Evolutionary conservation across 768 basidiomycete species (phyloP).

Genomic region (Mycena polygramma): DNA sequence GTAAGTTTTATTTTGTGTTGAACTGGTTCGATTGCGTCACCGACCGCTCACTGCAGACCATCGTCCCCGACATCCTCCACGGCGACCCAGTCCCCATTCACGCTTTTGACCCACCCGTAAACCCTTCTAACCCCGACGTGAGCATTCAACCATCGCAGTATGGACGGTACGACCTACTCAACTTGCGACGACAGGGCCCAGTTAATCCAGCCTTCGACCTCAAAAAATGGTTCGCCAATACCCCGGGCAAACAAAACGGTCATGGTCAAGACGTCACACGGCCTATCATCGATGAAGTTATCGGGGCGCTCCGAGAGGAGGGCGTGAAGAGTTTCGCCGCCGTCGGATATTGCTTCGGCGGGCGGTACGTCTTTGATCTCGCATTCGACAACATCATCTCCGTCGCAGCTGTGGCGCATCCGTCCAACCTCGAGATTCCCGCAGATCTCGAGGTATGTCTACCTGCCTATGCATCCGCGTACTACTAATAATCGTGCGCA

Average conservation of each 20-base stretch:
- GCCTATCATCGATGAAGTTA: slow-evolving; percentile 46
- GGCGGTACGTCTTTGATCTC: slow-evolving; percentile 45
- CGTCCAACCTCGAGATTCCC: slow-evolving; percentile 47
- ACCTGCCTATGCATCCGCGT: not conserved
- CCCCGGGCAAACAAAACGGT: not conserved
- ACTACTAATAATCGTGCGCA: not conserved
- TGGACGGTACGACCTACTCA: not conserved
- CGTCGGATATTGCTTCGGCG: slow-evolving; percentile 49
- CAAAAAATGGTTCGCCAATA: slow-evolving; percentile 44
- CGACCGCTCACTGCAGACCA: slow-evolving; percentile 23
- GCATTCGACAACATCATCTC: slow-evolving; percentile 42
- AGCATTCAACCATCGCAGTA: not conserved
- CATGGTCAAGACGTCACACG: slow-evolving; percentile 42
- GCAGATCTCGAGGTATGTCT: slow-evolving; percentile 44
- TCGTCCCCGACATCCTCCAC: slow-evolving; percentile 52
- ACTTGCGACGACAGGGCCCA: not conserved
- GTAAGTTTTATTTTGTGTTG: not conserved
- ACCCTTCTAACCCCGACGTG: not conserved
- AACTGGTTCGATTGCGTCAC: not conserved
- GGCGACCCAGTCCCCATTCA: slow-evolving; percentile 47
- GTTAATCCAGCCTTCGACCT: slow-evolving; percentile 41
- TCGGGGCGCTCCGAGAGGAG: slow-evolving; percentile 47
- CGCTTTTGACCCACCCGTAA: not conserved
- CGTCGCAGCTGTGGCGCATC: slow-evolving; percentile 44
- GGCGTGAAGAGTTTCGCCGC: slow-evolving; percentile 49